phyloP scores from a whole-genome alignment of 805 yeast species.

The Torulaspora microellipsoides region DNA sequence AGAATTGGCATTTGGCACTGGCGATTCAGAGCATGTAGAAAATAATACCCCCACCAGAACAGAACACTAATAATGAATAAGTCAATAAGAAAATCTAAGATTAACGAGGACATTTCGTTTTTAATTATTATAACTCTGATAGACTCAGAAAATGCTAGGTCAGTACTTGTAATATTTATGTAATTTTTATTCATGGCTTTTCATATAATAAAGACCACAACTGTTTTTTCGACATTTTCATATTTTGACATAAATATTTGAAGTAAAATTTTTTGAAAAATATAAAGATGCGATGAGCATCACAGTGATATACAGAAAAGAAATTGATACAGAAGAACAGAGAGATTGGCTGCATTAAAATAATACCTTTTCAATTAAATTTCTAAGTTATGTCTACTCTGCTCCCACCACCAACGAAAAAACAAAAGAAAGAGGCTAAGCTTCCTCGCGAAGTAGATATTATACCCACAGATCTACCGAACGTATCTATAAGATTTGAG shows the following conservation, averaged over 20 bases:
- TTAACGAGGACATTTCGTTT: no score
- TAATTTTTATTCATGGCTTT: no score
- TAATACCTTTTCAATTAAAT: neutral
- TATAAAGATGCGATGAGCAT: conserved; percentile 4
- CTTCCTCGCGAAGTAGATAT: conserved; percentile 68
- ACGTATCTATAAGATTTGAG: conserved; percentile 82
- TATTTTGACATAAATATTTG: no score
- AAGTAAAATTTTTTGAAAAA: neutral
- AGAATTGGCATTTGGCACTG: conserved; percentile 59
- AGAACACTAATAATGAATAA: neutral
- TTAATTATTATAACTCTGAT: no score
- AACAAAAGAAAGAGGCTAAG: conserved; percentile 79
- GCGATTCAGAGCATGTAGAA: conserved; percentile 12
- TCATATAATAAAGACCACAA: no score
- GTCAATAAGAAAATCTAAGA: no score
- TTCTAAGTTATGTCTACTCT: conserved; percentile 73
- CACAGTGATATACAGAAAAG: conserved; percentile 9
- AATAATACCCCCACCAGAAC: neutral
- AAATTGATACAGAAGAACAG: neutral
- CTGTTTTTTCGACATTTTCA: no score
- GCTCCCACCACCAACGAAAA: conserved; percentile 90
- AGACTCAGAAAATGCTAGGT: no score
- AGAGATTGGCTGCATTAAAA: neutral
- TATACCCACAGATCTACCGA: conserved; percentile 74
- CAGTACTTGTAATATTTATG: no score